Evolutionary conservation across 2,329 filamentous ascomycete species (phyloP).

Genomic region (Cladosporium oxysporum): DNA sequence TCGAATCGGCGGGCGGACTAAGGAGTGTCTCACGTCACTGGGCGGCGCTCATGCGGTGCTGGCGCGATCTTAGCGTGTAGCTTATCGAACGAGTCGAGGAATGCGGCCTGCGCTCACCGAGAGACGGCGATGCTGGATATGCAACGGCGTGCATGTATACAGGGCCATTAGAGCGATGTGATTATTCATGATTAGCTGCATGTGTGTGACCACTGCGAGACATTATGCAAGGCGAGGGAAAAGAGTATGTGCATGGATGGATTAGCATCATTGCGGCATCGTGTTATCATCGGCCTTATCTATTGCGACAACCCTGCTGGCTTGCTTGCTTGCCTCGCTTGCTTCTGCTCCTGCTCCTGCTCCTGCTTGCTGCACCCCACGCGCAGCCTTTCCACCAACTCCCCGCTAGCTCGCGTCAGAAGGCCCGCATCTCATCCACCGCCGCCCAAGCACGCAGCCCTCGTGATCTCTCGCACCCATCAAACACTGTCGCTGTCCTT

Average conservation of each 20-base stretch:
- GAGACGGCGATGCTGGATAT: conserved; percentile 1
- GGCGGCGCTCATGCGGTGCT: background rate
- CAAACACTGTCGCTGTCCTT: background rate
- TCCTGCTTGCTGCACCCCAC: background rate
- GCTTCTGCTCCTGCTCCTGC: background rate
- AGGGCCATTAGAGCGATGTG: background rate
- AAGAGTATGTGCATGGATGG: background rate
- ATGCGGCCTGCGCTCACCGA: conserved; percentile 11
- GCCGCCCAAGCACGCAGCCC: background rate
- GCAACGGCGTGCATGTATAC: background rate
- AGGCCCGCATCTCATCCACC: conserved; percentile 13
- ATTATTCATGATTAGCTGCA: background rate
- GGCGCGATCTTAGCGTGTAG: conserved; percentile 17
- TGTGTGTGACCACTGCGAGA: background rate
- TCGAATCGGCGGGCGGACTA: conserved; percentile 3
- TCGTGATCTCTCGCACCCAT: conserved; percentile 5
- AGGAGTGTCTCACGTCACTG: conserved; percentile 9
- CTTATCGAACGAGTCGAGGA: conserved; percentile 11
- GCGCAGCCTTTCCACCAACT: background rate
- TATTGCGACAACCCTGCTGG: conserved; percentile 5
- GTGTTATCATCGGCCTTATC: conserved; percentile 15
- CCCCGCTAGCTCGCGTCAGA: conserved; percentile 12
- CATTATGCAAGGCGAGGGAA: background rate
- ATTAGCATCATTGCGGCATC: background rate
- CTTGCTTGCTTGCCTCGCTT: background rate